These are phyloP conservation scores for Euphrasia confusa DNA, from an alignment of 257 asterid species.

Conservation along the genomic window DNA sequence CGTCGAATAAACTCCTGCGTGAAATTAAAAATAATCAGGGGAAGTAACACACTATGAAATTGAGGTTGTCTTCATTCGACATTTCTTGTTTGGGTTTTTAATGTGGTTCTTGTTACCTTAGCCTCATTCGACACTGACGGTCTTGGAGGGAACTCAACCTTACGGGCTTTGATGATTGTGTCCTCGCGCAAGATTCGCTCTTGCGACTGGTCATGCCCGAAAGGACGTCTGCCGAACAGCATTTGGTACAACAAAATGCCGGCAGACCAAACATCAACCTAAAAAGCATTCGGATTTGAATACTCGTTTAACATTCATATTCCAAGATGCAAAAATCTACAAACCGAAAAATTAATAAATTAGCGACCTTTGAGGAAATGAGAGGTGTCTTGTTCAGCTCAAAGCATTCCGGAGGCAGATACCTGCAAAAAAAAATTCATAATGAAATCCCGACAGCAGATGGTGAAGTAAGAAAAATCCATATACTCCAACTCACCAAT, in stretches of 20 bases:
- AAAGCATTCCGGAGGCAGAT: conserved; percentile 99
- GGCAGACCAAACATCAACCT: conserved; percentile 99
- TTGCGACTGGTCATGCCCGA: conserved; percentile 95
- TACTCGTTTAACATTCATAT: too few species aligned
- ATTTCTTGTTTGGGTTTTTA: background rate
- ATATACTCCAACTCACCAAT: conserved; percentile 61
- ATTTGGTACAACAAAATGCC: conserved; percentile 92
- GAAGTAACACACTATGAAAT: too few species aligned
- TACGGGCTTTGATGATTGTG: conserved; percentile 89
- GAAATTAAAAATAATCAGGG: background rate
- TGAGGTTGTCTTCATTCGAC: background rate
- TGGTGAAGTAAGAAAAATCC: conserved; percentile 7
- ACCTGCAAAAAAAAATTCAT: conserved; percentile 64
- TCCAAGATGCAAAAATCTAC: background rate
- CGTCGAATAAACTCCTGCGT: conserved; percentile 91
- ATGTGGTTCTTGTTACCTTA: conserved; percentile 41
- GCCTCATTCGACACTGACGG: conserved; percentile 93
- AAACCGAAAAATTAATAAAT: background rate
- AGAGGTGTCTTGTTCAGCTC: conserved; percentile 93
- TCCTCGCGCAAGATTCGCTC: conserved; percentile 96
- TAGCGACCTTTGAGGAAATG: conserved; percentile 88
- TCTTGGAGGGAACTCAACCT: conserved; percentile 89
- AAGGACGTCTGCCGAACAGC: conserved; percentile 92
- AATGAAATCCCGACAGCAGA: background rate
- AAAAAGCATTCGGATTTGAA: background rate